Evolutionary conservation across 2,329 filamentous ascomycete genomes (phyloP).

Genomic region (Chrysosphaeria jannelii): DNA sequence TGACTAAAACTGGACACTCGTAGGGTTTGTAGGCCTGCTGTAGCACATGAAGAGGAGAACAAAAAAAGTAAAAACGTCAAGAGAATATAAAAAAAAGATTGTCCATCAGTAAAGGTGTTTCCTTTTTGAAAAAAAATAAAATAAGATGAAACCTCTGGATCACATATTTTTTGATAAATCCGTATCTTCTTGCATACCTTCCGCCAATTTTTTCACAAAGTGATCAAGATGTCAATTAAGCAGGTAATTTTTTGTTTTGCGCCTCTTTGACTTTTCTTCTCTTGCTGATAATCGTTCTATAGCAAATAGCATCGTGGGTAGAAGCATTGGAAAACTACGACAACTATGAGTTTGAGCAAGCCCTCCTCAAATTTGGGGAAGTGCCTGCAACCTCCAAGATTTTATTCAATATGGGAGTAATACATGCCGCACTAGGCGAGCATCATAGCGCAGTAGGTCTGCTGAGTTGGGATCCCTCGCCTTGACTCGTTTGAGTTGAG

Average conservation of each 20-base stretch:
- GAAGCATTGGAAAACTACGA: conserved; percentile 74
- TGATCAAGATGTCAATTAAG: conserved; percentile 16
- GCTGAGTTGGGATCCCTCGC: not conserved
- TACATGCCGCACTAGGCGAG: conserved; percentile 84
- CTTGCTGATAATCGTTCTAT: not conserved
- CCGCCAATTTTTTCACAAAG: no score
- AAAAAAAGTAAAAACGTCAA: no score
- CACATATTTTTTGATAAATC: no score
- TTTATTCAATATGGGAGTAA: conserved; percentile 92
- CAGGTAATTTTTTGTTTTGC: conserved; percentile 8
- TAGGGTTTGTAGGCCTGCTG: no score
- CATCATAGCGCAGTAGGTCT: conserved; percentile 76
- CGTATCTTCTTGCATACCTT: no score
- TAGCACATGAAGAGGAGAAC: no score
- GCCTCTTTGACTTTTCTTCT: not conserved
- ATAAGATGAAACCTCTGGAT: no score
- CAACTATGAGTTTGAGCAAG: conserved; percentile 87
- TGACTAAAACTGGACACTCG: no score
- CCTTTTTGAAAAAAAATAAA: no score
- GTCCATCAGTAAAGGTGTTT: no score
- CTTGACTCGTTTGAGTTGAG: not conserved
- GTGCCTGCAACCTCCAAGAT: conserved; percentile 96
- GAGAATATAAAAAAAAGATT: no score
- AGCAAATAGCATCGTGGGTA: conserved; percentile 99
- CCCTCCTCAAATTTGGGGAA: conserved; percentile 51